Base-by-base conservation (phyloP, 2,329 filamentous ascomycete species). In the Fusarium albosuccineum region DNA sequence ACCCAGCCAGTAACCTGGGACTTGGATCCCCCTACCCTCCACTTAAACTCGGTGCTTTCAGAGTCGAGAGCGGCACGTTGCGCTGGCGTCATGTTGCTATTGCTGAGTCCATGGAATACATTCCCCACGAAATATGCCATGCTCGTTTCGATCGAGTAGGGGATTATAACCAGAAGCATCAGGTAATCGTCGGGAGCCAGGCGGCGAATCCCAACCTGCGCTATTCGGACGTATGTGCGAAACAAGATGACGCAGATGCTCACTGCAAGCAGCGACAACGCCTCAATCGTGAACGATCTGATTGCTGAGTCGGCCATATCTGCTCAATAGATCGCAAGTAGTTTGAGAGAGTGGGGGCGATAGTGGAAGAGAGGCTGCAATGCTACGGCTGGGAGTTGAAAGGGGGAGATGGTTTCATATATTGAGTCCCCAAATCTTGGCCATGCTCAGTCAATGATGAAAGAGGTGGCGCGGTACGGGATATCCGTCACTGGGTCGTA, bases 1-100 rank as follows among this genome's bases (percentile, higher is more conserved):
- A 83, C 82, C 86, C 86, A 89, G 3, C 85, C 84, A 1, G 83
- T 75, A 3, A 89, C 71, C 61, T 89, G 85, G 0, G 86, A 82
- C 68, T 88, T 88, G 10, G 85, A 86, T 0, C 87, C 87, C 3
- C 81, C 74, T 0, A 87, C 77, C n/a, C 86, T 82, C 17, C 3
- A 0, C 11, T 71, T 27, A 67, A 59, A 87, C 68, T 88, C 85
- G 6, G 77, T 70, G 10, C 81, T 81, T 9, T 75, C 58, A 0
- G 82, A 78, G 5, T 78, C 77, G 11, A 89, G 76, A 0, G 78
- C 74, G 5, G 69, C 74, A 7, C 87, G 82, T 62, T 86, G 73
- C 17, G 79, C 80, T 13, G 82, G 76, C 3, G 86, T 84, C 84
- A 89, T 88, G 57, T 80, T 76, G 67, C 87, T 87, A 66, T 89